phyloP scores from a whole-genome alignment of 75 land plant genomes.

The Ceratopteris richardii region DNA sequence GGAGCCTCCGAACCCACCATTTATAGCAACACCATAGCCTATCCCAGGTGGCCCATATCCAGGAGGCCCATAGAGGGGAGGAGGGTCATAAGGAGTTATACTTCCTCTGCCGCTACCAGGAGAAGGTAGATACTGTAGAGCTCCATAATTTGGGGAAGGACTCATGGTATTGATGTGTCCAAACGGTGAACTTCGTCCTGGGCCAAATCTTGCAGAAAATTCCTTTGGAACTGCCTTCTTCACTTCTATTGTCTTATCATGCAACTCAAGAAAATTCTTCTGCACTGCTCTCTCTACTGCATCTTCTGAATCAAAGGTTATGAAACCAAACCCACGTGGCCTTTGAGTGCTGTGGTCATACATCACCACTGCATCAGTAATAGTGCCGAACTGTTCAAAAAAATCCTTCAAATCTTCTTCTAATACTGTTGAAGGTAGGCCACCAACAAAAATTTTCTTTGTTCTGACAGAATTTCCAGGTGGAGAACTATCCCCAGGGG shows the following conservation, averaged over 20 bases:
- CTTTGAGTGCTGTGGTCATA: conserved; percentile 72
- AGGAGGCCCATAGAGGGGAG: conserved; percentile 6
- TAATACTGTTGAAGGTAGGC: conserved; percentile 52
- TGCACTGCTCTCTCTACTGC: conserved; percentile 72
- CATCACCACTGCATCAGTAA: conserved; percentile 88
- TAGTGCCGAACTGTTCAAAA: conserved; percentile 72
- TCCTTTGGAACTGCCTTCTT: conserved; percentile 82
- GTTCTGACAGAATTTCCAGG: conserved; percentile 30
- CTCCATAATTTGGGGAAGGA: conserved; percentile 1
- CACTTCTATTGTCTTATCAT: conserved; percentile 77
- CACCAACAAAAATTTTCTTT: conserved; percentile 86
- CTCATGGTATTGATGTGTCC: conserved; percentile 13
- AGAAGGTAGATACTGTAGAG: conserved; percentile 15
- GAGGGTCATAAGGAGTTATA: conserved; percentile 13
- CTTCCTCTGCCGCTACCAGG: conserved; percentile 23
- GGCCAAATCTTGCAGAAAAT: conserved; percentile 25
- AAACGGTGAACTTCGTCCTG: conserved; percentile 31
- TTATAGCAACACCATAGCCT: conserved; percentile 17
- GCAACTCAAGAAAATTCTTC: conserved; percentile 73
- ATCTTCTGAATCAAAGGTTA: conserved; percentile 80
- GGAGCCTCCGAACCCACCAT: conserved; percentile 13
- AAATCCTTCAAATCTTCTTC: conserved; percentile 72
- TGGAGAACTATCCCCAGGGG: conserved; percentile 4
- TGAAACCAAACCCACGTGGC: conserved; percentile 89
- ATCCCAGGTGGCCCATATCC: conserved; percentile 15